Evolutionary conservation across 495 filamentous ascomycete species (phyloP), one percentile per base, ranked within the genome.

Genomic region (Xeromyces bisporus): DNA sequence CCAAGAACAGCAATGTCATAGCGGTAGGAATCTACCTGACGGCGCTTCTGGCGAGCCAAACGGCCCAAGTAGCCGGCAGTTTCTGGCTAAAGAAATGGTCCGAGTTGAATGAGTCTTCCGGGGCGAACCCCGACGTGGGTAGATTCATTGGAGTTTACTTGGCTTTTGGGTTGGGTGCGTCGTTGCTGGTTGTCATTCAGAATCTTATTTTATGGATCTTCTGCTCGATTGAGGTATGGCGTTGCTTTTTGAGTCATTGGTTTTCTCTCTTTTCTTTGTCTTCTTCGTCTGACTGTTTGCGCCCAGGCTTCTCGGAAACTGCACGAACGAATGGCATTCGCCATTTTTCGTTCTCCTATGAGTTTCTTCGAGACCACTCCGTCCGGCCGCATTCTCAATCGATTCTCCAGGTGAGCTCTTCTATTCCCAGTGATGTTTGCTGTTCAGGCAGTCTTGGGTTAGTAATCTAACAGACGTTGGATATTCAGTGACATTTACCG

Each of bases 281-380:
- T 6, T 29, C 24, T 15, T 23, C 14, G 18, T 17, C 32, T 39
- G 34, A 23, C 28, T 39, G 28, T 39, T 43, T 20, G 43, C 38
- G 9, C 40, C 33, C 47, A 77, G 68, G 91, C 91, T 29, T 93
- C 85, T 23, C 71, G 86, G 12, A 96, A 96, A 55, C 68, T 99
- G 16, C 91, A 99, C 51, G 87, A 99, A 56, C 73, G 82, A 35
- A 99, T 99, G 91, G 91, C 91, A 26, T 85, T 79, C 42, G 83
- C 91, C 4, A 96, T 96, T 43, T 99, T 99, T 64, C 74, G 89
- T 46, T 89, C 84, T 10, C 91, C 91, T 15, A 99, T 99, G 91
- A 84, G 71, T 42, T 99, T 99, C 56, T 99, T 99, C 42, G 91
- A 99, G 52, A 93, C 87, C 7, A 99, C 89, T 2, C 89, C 89